Conservation (phyloP, 768 basidiomycete species). For the Leucocoprinus leucothites region DNA sequence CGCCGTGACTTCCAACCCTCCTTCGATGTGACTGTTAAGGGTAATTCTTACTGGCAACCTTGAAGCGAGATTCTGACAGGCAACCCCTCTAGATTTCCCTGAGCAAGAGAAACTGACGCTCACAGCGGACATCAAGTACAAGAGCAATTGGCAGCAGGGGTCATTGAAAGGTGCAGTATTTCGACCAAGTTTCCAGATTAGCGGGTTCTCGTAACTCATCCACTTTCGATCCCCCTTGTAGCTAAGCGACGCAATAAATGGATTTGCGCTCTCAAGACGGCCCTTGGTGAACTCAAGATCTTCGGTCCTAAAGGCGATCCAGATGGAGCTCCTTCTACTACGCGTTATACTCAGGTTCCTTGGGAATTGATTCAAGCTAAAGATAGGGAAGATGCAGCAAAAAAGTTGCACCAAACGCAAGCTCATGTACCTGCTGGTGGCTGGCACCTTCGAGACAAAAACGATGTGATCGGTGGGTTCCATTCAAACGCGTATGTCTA, state of each 20-base stretch:
- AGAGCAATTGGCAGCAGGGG: slow-evolving; percentile 81
- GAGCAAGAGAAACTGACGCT: slow-evolving; percentile 77
- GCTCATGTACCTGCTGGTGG: slow-evolving; percentile 33
- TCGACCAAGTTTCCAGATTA: slow-evolving; percentile 1
- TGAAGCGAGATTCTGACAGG: slow-evolving; percentile 6
- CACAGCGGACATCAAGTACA: slow-evolving; percentile 83
- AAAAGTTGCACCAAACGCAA: slow-evolving; percentile 17
- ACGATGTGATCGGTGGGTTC: slow-evolving; percentile 46
- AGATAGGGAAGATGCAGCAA: slow-evolving; percentile 29
- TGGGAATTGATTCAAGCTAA: slow-evolving; percentile 56
- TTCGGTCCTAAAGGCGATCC: slow-evolving; percentile 66
- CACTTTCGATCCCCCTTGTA: slow-evolving; percentile 22
- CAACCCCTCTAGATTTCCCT: slow-evolving; percentile 58
- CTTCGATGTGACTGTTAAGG: slow-evolving; percentile 72
- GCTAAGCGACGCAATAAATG: slow-evolving; percentile 87
- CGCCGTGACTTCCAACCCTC: slow-evolving; percentile 71
- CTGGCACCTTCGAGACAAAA: slow-evolving; percentile 51
- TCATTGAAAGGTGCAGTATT: slow-evolving; percentile 55
- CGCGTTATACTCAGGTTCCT: slow-evolving; percentile 68
- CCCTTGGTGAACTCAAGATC: slow-evolving; percentile 66
- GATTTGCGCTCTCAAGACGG: slow-evolving; percentile 81
- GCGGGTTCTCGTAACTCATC: slow-evolving; percentile 9
- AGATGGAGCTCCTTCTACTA: slow-evolving; percentile 46
- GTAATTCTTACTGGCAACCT: slow-evolving; percentile 26
- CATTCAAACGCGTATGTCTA: neutral